A percentile compares a stretch with the other conserved stretches of the same genome.
Conservation (phyloP, 257 asterid species). For the Asclepias syriaca region DNA sequence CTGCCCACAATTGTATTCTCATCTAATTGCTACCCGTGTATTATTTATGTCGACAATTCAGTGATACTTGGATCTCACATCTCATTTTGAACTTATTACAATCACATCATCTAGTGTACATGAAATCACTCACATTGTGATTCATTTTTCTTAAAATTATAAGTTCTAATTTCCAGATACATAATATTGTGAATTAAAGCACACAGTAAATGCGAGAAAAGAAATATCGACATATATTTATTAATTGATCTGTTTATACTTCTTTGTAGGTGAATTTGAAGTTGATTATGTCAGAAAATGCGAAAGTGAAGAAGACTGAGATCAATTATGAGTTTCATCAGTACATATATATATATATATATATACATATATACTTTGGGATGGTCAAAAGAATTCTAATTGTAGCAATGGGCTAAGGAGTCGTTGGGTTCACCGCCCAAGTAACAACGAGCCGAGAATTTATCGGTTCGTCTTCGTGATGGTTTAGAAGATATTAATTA, state of each 20-base stretch:
- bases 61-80: not conserved
- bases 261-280: constrained; percentile 42
- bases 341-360: constrained; percentile 26
- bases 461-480: too few species aligned
- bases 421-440: too few species aligned
- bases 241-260: not conserved
- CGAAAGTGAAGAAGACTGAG: constrained; percentile 24
- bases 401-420: too few species aligned
- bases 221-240: not conserved
- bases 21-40: constrained; percentile 1
- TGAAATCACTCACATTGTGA: too few species aligned
- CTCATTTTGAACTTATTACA: not conserved
- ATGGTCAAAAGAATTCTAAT: constrained; percentile 10
- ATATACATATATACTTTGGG: constrained; percentile 9
- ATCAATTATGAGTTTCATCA: constrained; percentile 27
- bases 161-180: too few species aligned
- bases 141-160: too few species aligned
- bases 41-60: not conserved
- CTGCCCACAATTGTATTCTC: constrained; percentile 20
- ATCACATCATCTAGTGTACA: not conserved
- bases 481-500: too few species aligned
- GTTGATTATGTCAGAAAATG: constrained; percentile 28
- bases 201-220: not conserved
- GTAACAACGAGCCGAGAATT: too few species aligned
- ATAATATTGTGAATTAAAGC: too few species aligned